These are phyloP conservation scores for Sporothrix brunneoviolacea DNA, from an alignment of 2,329 filamentous ascomycete genomes.

Conservation along the genomic window DNA sequence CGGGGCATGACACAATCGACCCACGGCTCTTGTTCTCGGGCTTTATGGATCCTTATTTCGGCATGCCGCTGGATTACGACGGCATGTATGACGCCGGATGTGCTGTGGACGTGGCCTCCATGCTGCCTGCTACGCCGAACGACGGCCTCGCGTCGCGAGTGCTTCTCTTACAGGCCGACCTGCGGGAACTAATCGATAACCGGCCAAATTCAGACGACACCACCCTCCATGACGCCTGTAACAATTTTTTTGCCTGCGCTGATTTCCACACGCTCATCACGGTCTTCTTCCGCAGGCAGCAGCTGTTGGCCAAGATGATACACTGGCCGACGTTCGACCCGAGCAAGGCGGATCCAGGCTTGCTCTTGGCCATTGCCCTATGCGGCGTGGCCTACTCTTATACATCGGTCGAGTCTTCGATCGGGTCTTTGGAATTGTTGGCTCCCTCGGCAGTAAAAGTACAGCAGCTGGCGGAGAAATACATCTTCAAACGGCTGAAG, in stretches of 20 bases:
- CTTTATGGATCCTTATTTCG: neutral
- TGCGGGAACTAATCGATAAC: neutral
- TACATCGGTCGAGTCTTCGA: neutral
- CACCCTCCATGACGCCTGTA: neutral
- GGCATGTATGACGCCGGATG: neutral
- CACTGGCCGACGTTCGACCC: neutral
- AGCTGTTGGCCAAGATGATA: slow-evolving; percentile 1
- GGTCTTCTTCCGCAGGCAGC: neutral
- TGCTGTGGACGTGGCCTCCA: neutral
- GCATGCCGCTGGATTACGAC: neutral
- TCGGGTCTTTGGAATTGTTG: neutral
- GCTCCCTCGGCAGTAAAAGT: neutral
- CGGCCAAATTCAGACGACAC: neutral
- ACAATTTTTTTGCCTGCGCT: neutral
- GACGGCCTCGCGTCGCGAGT: neutral
- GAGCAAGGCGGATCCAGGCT: neutral
- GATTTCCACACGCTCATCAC: neutral
- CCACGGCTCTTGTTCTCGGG: neutral
- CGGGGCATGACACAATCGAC: neutral
- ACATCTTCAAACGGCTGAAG: neutral
- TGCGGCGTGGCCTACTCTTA: neutral
- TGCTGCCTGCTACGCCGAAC: neutral
- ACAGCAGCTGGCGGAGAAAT: neutral
- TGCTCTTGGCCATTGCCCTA: neutral
- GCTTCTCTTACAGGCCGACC: neutral